Base-by-base conservation (phyloP, 2,329 filamentous ascomycete species). In the Domatiomyces globalis region DNA sequence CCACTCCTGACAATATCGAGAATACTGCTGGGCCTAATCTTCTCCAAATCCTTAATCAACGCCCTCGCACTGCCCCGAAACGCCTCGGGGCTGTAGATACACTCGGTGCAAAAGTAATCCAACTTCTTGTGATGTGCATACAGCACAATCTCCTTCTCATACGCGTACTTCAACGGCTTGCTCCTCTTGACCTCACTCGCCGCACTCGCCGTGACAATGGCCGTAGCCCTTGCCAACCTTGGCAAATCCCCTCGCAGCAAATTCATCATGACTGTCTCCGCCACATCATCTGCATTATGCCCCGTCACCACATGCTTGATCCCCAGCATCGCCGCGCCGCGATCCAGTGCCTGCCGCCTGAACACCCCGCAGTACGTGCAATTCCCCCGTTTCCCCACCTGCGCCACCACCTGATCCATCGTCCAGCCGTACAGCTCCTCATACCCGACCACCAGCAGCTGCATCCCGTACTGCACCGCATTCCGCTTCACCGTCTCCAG, bases 351-450 rank as follows among this genome's bases (percentile, higher is more conserved):
- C 70, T 98, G 92, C 53, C 94, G 78, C 50, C 92, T 77, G 65
- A 98, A 98, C 17, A 98, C 92, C 12, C 92, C 92, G 63, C 92
- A 98, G 64, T 98, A 98, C 27, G 94, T 98, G 75, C 92, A 98
- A 68, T 98, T 98, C 27, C 90, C 89, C 68, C 95, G 96, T 72
- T 95, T 96, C 12, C 92, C 92, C 48, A 98, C 85, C 46, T 90
- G 87, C 62, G 89, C 85, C 3, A 98, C 94, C 8, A 98, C 92
- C 64, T 96, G 87, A 63, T 98, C 92, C 92, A 98, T 98, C 1
- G 89, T 95, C 92, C 92, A 98, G 7, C 90, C 92, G 66, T 98
- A 98, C 8, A 98, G 73, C 63, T 95, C 85, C 50, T 83, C 84
- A 63, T 98, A 98, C 48, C 90, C 88, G 48, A 98, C 80, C 51